Percentiles rank a stretch among this genome's conserved stretches.
These are phyloP conservation scores for Euphrasia arctica DNA, from an alignment of 305 asterid genomes.

Conservation along the genomic window DNA sequence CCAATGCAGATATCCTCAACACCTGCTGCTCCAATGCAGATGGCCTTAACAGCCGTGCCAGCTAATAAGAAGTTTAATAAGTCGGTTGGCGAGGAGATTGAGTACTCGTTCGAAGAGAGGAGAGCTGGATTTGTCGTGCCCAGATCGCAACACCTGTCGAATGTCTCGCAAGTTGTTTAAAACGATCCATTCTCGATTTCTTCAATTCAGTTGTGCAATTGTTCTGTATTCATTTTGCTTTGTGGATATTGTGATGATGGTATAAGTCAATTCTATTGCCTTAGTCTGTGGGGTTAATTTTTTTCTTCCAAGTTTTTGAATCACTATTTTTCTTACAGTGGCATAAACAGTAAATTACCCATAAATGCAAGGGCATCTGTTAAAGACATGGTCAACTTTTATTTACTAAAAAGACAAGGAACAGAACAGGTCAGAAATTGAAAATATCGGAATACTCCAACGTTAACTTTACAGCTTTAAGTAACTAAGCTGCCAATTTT, in stretches of 20 bases:
- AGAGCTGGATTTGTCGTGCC: conserved; percentile 69
- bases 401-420: conserved; percentile 75
- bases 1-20: conserved; percentile 39
- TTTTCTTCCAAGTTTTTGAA: neutral
- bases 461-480: conserved; percentile 76
- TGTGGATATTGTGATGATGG: neutral
- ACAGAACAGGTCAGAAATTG: conserved; percentile 74
- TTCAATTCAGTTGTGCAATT: neutral
- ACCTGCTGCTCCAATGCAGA: conserved; percentile 57
- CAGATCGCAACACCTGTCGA: conserved; percentile 33
- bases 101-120: conserved; percentile 87
- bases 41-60: conserved; percentile 56
- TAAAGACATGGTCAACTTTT: conserved; percentile 44
- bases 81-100: conserved; percentile 52
- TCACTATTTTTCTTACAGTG: conserved; percentile 23
- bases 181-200: neutral
- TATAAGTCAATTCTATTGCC: neutral
- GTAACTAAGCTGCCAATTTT: conserved; percentile 36
- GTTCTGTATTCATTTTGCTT: neutral
- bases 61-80: conserved; percentile 11
- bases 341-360: conserved; percentile 40
- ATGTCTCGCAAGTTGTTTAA: conserved; percentile 19
- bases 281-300: neutral
- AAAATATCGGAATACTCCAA: conserved; percentile 54
- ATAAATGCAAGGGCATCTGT: conserved; percentile 32